These are phyloP conservation scores for Pseudogymnoascus sp. DNA, from an alignment of 2,329 filamentous ascomycete species.

Conservation along the genomic window DNA sequence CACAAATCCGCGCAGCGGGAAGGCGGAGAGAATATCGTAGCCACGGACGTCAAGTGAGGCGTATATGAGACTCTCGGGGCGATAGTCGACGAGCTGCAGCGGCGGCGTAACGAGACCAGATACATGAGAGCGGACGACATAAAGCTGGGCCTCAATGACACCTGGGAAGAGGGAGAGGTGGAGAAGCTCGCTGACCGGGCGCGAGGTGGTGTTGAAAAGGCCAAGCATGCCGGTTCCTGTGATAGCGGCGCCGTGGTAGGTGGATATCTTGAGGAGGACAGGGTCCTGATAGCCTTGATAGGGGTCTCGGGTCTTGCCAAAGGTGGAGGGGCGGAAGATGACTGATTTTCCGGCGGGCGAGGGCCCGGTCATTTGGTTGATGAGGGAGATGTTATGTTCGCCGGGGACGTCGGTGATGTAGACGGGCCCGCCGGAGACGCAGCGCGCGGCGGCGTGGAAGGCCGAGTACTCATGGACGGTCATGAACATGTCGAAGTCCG, in stretches of 20 bases:
- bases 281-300: constrained; percentile 71
- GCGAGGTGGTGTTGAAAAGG: constrained; percentile 69
- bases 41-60: constrained; percentile 55
- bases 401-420: constrained; percentile 91
- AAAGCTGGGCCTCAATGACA: constrained; percentile 46
- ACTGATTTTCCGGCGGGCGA: constrained; percentile 66
- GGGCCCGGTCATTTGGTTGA: constrained; percentile 70
- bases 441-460: constrained; percentile 85
- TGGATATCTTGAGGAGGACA: constrained; percentile 65
- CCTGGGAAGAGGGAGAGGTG: constrained; percentile 66
- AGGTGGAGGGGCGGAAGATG: constrained; percentile 66
- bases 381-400: constrained; percentile 64
- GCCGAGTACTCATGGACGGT: constrained; percentile 58
- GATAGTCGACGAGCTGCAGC: constrained; percentile 33
- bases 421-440: constrained; percentile 82
- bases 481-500: constrained; percentile 71
- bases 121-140: constrained; percentile 65
- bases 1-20: constrained; percentile 52
- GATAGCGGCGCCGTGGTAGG: constrained; percentile 58
- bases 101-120: constrained; percentile 53
- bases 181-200: constrained; percentile 58
- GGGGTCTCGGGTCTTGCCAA: constrained; percentile 62
- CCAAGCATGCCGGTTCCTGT: constrained; percentile 71
- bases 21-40: constrained; percentile 76
- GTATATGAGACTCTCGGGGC: constrained; percentile 44